Evolutionary conservation across 495 filamentous ascomycete genomes (phyloP), one percentile per base, ranked within the genome.

Genomic region (Articulospora tetracladia): DNA sequence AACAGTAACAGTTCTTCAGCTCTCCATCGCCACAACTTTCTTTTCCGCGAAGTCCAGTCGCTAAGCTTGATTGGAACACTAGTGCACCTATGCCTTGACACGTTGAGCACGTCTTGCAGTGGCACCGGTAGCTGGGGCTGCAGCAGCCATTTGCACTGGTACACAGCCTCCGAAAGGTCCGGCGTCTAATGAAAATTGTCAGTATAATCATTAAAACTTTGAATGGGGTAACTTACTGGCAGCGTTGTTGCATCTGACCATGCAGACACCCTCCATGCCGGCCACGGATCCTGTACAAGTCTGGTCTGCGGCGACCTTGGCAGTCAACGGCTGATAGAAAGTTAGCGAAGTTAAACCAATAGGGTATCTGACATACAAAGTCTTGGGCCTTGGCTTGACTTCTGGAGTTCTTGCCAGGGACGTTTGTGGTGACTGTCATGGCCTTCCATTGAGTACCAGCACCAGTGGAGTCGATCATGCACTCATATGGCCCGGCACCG

Each of bases 161-260:
- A 80, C 76, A 56, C 76, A 77, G 15, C 75, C 76, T 49, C 82
- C 82, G 63, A 85, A 86, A 0, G 82, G 81, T 0, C 81, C 81
- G 32, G 57, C 57, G 28, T 26, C 47, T 50, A 25, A 11, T 24
- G 2, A 26, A 24, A 25, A 22, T 44, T 44, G 47, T 50, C 17
- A 50, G 47, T 50, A 44, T 17, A 44, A 11, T 12, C 3, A 20
- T 48, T 3, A 4, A 12, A 25, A n/a, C 11, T 3, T 50, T 25
- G 47, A 27, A 17, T 8, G 47, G 12, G 24, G 3, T 24, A 3
- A 50, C 47, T 50, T 50, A 50, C 32, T 15, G 10, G 82, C 80
- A 27, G 72, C 74, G 66, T 86, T 86, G 22, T 77, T 68, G 66
- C 83, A 78, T 2, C 80, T 70, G 6, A 84, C 76, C 25, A 82